Base-by-base conservation (phyloP, 2,329 filamentous ascomycete species). In the Hymenoscyphus repandus region DNA sequence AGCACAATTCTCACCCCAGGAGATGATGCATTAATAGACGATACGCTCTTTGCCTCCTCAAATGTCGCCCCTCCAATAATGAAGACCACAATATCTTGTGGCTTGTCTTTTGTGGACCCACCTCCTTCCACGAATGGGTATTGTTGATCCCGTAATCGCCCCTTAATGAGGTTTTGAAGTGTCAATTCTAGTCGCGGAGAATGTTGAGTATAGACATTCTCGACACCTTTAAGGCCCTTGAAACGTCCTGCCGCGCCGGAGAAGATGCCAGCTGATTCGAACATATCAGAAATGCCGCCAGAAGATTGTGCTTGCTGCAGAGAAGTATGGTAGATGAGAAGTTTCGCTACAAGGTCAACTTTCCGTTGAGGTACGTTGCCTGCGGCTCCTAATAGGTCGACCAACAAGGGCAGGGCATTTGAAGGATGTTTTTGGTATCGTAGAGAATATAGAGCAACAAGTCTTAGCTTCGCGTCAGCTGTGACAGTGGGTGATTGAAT, bases 121-220 rank as follows among this genome's bases (percentile, higher is more conserved):
- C 87, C 86, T 6, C 89, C 90, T 60, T 97, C 93, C 5, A 97
- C 80, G 65, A 97, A 99, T 0, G 93, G 95, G 65, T 95, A 97
- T 55, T 93, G 82, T 58, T 90, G 81, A 63, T 95, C 89, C 62
- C 83, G 86, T 52, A 99, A 71, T 30, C 88, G 82, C 0, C 93
- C 95, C 66, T 96, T 96, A 72, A 97, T 91, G 46, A 99, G 74
- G 61, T 92, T 92, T 66, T 96, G 92, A 15, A 99, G 72, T 0
- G 90, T 97, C 20, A 80, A 80, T 68, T 96, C 91, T 13, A 99
- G 70, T 18, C 90, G 78, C 0, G 95, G 90, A 5, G 90, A 95
- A 68, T 99, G 93, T 68, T 99, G 95, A 0, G 93, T 99, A 68
- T 99, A 99, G 27, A 99, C 93, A 62, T 99, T 99, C 68, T 99